Base-by-base conservation (phyloP, 2,329 filamentous ascomycete genomes). In the Claviceps fusiformis region DNA sequence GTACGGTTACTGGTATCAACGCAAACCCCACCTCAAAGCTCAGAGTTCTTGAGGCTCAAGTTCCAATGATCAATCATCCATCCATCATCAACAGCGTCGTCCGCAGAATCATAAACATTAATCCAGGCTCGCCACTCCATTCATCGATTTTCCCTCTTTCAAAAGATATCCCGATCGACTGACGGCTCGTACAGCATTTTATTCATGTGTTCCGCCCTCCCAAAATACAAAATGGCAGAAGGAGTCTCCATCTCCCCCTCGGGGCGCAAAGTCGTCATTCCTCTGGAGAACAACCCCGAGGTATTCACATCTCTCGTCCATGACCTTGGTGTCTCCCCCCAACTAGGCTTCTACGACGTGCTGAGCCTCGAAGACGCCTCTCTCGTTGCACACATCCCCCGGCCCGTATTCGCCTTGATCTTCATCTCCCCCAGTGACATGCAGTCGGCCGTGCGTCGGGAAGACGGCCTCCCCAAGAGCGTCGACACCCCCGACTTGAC, bases 271-370 rank as follows among this genome's bases (percentile, higher is more conserved):
- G 60, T 58, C 31, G 66, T 73, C 49, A 71, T 73, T 24, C 71
- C 71, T 1, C 66, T 73, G 9, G 75, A 79, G 60, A 78, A 78
- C 68, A 89, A 92, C 68, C 87, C 89, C 0, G 83, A 86, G 63
- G 82, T 92, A 50, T 90, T 95, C 79, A 85, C 81, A 55, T 73
- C 78, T 49, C 79, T 95, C 17, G 78, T 86, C 31, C 80, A 82
- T 65, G 80, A 83, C 60, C 79, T 93, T 15, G 88, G 88, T 51
- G 75, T 93, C 48, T 84, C 86, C 1, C 66, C 74, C 31, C 72
- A 76, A 43, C 75, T 95, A 17, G 75, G 78, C 61, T 95, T 93
- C 75, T 81, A 89, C 70, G 89, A 95, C 67, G 85, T 95, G 67
- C 92, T 82, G 75, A 86, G 82, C 61, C 81, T 95, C 64, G 83